Evolutionary conservation across 352 stramenopile genomes (phyloP).

Genomic region (Pythium sp.): DNA sequence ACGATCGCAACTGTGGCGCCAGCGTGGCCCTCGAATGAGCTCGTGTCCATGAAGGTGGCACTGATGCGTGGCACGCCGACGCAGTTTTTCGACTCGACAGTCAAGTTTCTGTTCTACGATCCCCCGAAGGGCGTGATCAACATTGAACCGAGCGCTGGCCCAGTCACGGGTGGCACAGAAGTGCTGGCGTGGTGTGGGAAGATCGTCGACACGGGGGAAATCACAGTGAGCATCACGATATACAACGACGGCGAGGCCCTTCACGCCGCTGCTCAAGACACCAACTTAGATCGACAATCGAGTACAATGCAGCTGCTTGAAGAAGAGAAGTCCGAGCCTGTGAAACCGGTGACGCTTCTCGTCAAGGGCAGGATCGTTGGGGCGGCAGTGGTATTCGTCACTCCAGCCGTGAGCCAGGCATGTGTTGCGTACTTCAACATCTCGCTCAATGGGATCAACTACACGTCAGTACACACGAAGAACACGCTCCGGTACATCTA

Average conservation of each 20-base stretch:
- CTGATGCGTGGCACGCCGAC: conserved; percentile 21
- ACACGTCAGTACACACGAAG: conserved; percentile 45
- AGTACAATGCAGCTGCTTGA: neutral
- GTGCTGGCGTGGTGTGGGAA: conserved; percentile 56
- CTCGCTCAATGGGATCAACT: conserved; percentile 75
- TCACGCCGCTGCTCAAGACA: neutral
- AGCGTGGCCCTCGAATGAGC: conserved; percentile 54
- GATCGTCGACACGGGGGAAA: conserved; percentile 67
- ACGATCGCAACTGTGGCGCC: conserved; percentile 41
- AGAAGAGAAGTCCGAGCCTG: neutral
- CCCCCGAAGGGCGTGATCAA: conserved; percentile 58
- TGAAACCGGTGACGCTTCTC: conserved; percentile 17
- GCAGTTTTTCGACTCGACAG: conserved; percentile 39
- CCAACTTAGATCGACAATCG: neutral
- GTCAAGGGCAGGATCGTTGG: conserved; percentile 60
- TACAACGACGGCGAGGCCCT: conserved; percentile 14
- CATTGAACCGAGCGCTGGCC: conserved; percentile 56
- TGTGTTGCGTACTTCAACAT: conserved; percentile 59
- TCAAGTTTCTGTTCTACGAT: conserved; percentile 76
- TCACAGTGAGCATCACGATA: conserved; percentile 47
- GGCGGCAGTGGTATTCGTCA: conserved; percentile 53
- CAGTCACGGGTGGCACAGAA: conserved; percentile 48
- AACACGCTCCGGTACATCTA: conserved; percentile 53
- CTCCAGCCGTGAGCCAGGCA: conserved; percentile 32
- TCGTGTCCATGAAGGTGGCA: conserved; percentile 41